Conservation (phyloP, 805 yeast species). For the Henningerozyma blattae region DNA sequence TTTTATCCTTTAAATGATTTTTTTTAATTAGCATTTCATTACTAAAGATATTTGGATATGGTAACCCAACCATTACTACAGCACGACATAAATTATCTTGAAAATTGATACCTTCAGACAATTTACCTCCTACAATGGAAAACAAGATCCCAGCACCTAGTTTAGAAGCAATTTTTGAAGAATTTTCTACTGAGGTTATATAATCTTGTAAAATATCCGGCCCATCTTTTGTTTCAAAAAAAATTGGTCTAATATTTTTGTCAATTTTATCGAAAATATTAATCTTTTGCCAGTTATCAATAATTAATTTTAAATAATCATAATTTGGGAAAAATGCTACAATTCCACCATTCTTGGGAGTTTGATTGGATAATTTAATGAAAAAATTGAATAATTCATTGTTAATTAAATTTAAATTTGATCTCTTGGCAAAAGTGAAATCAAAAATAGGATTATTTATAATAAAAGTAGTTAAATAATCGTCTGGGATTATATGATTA, state of each 20-base stretch:
- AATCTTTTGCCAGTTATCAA: slow-evolving; percentile 38
- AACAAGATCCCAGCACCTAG: slow-evolving; percentile 52
- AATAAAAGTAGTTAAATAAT: slow-evolving; percentile 52
- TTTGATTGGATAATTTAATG: slow-evolving; percentile 12
- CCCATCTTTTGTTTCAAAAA: slow-evolving; percentile 43
- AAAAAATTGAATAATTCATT: slow-evolving; percentile 31
- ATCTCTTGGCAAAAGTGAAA: slow-evolving; percentile 60
- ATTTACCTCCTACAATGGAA: slow-evolving; percentile 84
- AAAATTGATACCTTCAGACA: slow-evolving; percentile 91
- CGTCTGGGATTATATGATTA: slow-evolving; percentile 71
- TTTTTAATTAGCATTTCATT: slow-evolving; percentile 71
- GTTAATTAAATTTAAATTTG: slow-evolving; percentile 31
- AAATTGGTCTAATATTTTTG: slow-evolving; percentile 32
- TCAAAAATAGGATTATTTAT: slow-evolving; percentile 34
- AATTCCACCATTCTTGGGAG: slow-evolving; percentile 54
- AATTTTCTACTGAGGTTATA: slow-evolving; percentile 12
- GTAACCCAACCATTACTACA: slow-evolving; percentile 77
- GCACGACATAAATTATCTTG: slow-evolving; percentile 80
- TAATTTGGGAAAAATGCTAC: slow-evolving; percentile 84
- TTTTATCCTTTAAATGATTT: slow-evolving; percentile 44
- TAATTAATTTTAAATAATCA: slow-evolving; percentile 44
- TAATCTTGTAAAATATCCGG: slow-evolving; percentile 40
- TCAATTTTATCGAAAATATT: slow-evolving; percentile 26
- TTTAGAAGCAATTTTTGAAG: slow-evolving; percentile 22
- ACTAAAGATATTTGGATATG: slow-evolving; percentile 75